A percentile compares a stretch with the other conserved stretches of the same genome.
These are phyloP conservation scores for Xylaria arbuscula DNA, from an alignment of 2,329 filamentous ascomycete species.

Conservation along the genomic window DNA sequence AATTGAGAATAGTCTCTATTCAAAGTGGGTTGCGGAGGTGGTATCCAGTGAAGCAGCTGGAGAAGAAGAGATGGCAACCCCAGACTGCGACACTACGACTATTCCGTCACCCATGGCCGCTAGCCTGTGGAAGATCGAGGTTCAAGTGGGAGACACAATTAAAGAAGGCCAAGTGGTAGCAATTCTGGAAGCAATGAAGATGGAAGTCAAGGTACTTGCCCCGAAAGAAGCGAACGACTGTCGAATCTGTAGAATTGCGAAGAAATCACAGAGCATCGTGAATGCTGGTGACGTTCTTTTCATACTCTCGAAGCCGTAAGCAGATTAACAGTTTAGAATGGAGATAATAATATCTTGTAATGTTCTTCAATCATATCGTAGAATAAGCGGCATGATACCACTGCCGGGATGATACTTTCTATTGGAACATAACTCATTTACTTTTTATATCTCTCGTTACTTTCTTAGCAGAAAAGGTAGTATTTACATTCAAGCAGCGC, in stretches of 20 bases:
- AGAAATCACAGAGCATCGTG: constrained; percentile 6
- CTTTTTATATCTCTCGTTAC: no score
- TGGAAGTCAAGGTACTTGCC: constrained; percentile 57
- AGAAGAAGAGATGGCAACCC: constrained; percentile 31
- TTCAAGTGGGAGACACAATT: constrained; percentile 56
- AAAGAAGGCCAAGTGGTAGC: constrained; percentile 56
- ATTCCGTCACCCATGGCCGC: constrained; percentile 56
- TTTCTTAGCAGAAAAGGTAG: no score
- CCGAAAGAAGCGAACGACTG: constrained; percentile 15
- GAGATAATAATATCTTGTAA: no score
- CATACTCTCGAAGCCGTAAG: background rate
- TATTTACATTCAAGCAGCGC: no score
- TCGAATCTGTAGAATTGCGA: constrained; percentile 5
- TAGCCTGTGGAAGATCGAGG: constrained; percentile 65
- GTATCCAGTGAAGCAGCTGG: constrained; percentile 19
- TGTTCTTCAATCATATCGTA: no score
- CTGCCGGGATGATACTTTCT: no score
- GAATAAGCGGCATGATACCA: no score
- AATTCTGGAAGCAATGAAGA: constrained; percentile 68
- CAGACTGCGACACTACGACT: constrained; percentile 47
- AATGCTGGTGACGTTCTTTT: constrained; percentile 11
- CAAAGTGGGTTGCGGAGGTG: constrained; percentile 14
- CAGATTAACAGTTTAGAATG: no score
- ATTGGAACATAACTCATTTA: no score
- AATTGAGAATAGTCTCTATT: constrained; percentile 5